Evolutionary conservation across 768 basidiomycete species (phyloP), one percentile per base, ranked within the genome.

Genomic region (Neoboletus magnificus): DNA sequence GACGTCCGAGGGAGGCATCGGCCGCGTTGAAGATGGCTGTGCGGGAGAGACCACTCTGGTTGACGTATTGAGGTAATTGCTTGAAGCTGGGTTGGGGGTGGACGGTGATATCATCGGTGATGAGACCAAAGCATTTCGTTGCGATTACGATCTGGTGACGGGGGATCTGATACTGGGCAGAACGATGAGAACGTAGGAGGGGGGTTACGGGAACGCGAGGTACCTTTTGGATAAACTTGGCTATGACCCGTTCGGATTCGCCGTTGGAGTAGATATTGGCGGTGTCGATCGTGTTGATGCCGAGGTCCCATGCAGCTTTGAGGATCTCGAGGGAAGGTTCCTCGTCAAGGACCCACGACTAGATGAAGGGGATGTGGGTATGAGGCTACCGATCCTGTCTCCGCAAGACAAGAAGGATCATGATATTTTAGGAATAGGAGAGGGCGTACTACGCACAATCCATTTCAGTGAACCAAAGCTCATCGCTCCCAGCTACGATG

Each of bases 261-360:
- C 72, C 74, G 35, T 69, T 68, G 18, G 68, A 69, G 43, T 75
- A 76, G 5, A 70, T 15, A 48, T 75, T 75, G n/a, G 75, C 73
- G 1, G 75, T 74, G 37, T 77, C 76, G 48, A 73, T 67, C 5
- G 73, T 75, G 52, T 67, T 74, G 55, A 78, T 68, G 4, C 77
- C 78, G 13, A 66, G 58, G 29, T 76, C 70, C 66, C 67, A 77
- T 4, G 77, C 77, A 11, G 67, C 64, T 55, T 76, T 75, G 48
- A 78, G 52, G 55, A 77, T 62, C 44, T 64, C 56, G 20, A 71
- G 50, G 0, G 71, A 67, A n/a, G 71, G 50, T 1, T 62, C 65
- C 50, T 70, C 70, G 1, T 59, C 67, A 6, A 69, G 56, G 16
- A 72, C 61, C 63, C 70, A 70, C 22, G 63, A 15, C 58, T 66